Percentiles rank a stretch among this genome's conserved stretches.
phyloP scores from a whole-genome alignment of 1,139 yeast species.

The Candida sp. region DNA sequence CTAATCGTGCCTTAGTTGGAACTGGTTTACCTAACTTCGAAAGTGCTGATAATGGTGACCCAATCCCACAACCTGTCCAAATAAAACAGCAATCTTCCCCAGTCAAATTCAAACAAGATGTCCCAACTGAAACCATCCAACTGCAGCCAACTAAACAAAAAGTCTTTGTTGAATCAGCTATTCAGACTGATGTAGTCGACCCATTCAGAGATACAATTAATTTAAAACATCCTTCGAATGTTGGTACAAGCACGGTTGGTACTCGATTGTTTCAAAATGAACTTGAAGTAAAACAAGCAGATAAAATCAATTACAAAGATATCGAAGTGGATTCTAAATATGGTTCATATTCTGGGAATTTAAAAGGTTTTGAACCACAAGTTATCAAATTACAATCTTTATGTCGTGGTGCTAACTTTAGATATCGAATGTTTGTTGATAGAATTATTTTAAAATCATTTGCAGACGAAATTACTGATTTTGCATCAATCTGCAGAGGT shows the following conservation, averaged over 20 bases:
- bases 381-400: slow-evolving; percentile 54
- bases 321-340: neutral
- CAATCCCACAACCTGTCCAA: neutral
- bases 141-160: neutral
- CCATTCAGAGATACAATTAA: neutral
- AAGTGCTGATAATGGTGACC: slow-evolving; percentile 32
- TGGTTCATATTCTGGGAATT: neutral
- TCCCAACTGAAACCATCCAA: neutral
- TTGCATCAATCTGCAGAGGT: slow-evolving; percentile 41
- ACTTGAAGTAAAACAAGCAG: neutral
- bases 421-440: slow-evolving; percentile 62
- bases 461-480: slow-evolving; percentile 38
- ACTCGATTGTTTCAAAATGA: slow-evolving; percentile 1
- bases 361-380: slow-evolving; percentile 8
- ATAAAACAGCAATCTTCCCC: neutral
- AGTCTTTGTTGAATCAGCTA: neutral
- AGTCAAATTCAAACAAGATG: neutral
- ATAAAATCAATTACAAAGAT: neutral
- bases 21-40: slow-evolving; percentile 64
- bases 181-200: neutral
- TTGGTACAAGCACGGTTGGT: neutral
- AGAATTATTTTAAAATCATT: slow-evolving; percentile 57
- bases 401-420: slow-evolving; percentile 60
- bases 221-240: neutral
- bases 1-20: slow-evolving; percentile 65